Evolutionary conservation across 78 protist species (phyloP).

Genomic region (Andalucia godoyi): DNA sequence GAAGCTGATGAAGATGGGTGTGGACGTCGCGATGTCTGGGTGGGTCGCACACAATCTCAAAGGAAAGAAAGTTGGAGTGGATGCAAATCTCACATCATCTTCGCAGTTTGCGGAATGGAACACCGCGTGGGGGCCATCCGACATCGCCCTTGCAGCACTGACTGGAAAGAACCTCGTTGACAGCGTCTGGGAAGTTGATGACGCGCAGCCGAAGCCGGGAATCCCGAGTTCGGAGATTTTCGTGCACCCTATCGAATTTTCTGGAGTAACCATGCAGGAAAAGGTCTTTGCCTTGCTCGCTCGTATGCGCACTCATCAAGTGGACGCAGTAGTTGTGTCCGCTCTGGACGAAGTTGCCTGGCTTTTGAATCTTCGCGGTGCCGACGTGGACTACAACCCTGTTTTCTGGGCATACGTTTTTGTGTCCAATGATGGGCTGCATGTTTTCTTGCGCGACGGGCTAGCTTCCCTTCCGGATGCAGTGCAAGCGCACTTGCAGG

Average conservation of each 20-base stretch:
- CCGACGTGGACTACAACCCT: slow-evolving; percentile 33
- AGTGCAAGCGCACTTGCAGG: neutral
- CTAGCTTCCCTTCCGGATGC: neutral
- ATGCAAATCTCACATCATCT: neutral
- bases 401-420: slow-evolving; percentile 32
- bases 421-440: neutral
- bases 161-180: slow-evolving; percentile 31
- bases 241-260: neutral
- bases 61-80: neutral
- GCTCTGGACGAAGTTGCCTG: slow-evolving; percentile 72
- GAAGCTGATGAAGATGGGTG: slow-evolving; percentile 55
- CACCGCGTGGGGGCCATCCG: too few relatives aligned
- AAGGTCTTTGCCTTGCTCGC: slow-evolving; percentile 1
- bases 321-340: slow-evolving; percentile 31
- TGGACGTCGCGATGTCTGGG: neutral
- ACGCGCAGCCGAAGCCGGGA: neutral
- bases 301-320: neutral
- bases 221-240: neutral
- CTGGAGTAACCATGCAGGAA: neutral
- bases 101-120: neutral
- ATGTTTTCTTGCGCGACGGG: neutral
- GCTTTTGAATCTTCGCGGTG: slow-evolving; percentile 67
- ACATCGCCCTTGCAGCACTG: neutral
- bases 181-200: slow-evolving; percentile 20
- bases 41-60: neutral